These are phyloP conservation scores for Acanthochlamys bracteata DNA, from an alignment of 106 monocot species.

Conservation along the genomic window DNA sequence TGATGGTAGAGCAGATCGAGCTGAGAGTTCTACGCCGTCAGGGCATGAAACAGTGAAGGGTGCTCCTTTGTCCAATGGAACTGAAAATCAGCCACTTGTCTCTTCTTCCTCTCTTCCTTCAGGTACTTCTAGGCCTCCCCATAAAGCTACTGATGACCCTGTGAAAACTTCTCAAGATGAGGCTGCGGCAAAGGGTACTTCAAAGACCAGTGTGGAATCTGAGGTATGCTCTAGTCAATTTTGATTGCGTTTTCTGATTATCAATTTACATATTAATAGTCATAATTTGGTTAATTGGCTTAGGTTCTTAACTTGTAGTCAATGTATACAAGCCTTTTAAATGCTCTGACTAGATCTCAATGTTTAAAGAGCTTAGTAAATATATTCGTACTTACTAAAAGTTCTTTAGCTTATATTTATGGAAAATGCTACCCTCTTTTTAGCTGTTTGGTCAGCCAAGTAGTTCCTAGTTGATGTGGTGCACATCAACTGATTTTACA, in stretches of 20 bases:
- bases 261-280: neutral
- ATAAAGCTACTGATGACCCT: constrained; percentile 38
- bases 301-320: too few species aligned
- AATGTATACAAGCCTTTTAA: too few species aligned
- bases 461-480: too few species aligned
- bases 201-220: constrained; percentile 38
- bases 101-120: constrained; percentile 11
- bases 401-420: too few species aligned
- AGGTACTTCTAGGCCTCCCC: constrained; percentile 27
- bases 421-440: too few species aligned
- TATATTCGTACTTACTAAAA: too few species aligned
- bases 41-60: constrained; percentile 28
- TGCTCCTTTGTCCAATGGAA: constrained; percentile 21
- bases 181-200: constrained; percentile 13
- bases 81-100: constrained; percentile 13
- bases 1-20: constrained; percentile 50
- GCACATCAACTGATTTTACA: too few species aligned
- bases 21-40: constrained; percentile 22
- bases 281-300: too few species aligned
- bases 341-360: too few species aligned
- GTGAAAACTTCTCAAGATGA: constrained; percentile 40
- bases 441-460: too few species aligned
- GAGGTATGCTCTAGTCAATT: constrained; percentile 64
- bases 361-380: too few species aligned
- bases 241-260: neutral